Evolutionary conservation across 2,329 filamentous ascomycete genomes (phyloP).

Genomic region (Dryadomyces quercivorus): DNA sequence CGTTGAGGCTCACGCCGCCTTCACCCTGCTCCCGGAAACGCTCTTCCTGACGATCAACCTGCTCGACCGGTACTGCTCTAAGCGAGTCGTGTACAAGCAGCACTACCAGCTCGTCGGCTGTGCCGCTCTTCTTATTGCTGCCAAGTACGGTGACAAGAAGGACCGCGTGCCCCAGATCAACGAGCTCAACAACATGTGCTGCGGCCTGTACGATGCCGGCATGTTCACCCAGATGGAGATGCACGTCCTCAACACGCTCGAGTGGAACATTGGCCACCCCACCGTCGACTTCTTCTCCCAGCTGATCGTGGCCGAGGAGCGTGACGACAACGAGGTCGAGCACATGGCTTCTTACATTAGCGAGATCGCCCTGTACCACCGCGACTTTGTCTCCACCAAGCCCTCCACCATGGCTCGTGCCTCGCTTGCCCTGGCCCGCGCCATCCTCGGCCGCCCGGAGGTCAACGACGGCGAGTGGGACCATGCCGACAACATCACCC

Average conservation of each 20-base stretch:
- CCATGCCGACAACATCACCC: constrained; percentile 55
- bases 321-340: constrained; percentile 73
- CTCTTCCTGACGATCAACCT: constrained; percentile 95
- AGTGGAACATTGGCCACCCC: constrained; percentile 92
- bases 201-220: constrained; percentile 92
- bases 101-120: constrained; percentile 98
- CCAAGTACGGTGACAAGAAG: constrained; percentile 98
- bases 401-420: constrained; percentile 85
- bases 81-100: constrained; percentile 95
- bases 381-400: constrained; percentile 87
- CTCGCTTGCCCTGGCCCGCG: constrained; percentile 73
- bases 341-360: constrained; percentile 90
- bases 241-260: constrained; percentile 94
- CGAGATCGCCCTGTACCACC: constrained; percentile 91
- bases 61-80: constrained; percentile 94
- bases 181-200: constrained; percentile 98
- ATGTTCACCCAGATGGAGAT: constrained; percentile 99
- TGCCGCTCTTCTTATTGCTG: constrained; percentile 86
- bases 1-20: constrained; percentile 91
- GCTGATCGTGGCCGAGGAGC: constrained; percentile 69
- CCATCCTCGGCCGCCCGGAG: constrained; percentile 72
- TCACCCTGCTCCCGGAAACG: constrained; percentile 86
- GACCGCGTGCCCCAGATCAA: constrained; percentile 95
- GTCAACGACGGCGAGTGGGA: constrained; percentile 67
- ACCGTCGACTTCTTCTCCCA: constrained; percentile 92